Conservation (phyloP, 2,329 filamentous ascomycete genomes). For the Periconia sp. region DNA sequence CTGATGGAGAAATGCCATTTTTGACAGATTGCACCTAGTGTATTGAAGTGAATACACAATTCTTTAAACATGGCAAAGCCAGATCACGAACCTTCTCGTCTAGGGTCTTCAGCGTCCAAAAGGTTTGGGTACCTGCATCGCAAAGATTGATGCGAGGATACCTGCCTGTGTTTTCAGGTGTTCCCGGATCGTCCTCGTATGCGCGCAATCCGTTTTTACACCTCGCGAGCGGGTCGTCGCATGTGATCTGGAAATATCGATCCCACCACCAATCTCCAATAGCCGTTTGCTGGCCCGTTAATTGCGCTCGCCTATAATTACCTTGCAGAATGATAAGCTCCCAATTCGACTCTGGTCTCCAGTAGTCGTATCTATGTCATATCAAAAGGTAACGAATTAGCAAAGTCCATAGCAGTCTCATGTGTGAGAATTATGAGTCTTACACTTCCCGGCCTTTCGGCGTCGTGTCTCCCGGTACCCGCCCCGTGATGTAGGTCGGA, state of each 20-base stretch:
- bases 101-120: too few relatives aligned
- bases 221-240: not conserved
- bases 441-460: not conserved
- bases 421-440: too few relatives aligned
- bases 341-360: not conserved
- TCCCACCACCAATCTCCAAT: not conserved
- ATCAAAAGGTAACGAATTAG: too few relatives aligned
- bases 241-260: constrained; percentile 1
- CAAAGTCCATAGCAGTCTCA: too few relatives aligned
- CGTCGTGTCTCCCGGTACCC: not conserved
- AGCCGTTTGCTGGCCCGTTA: not conserved
- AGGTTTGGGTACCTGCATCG: too few relatives aligned
- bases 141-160: not conserved
- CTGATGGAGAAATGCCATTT: not conserved
- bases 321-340: not conserved
- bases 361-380: too few relatives aligned
- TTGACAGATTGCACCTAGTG: too few relatives aligned
- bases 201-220: not conserved
- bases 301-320: not conserved
- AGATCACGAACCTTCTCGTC: too few relatives aligned
- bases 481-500: not conserved
- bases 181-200: not conserved
- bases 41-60: too few relatives aligned
- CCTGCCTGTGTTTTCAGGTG: not conserved
- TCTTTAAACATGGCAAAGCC: too few relatives aligned